Conservation (phyloP, 2,329 filamentous ascomycete species). For the Exserohilum rostratum region DNA sequence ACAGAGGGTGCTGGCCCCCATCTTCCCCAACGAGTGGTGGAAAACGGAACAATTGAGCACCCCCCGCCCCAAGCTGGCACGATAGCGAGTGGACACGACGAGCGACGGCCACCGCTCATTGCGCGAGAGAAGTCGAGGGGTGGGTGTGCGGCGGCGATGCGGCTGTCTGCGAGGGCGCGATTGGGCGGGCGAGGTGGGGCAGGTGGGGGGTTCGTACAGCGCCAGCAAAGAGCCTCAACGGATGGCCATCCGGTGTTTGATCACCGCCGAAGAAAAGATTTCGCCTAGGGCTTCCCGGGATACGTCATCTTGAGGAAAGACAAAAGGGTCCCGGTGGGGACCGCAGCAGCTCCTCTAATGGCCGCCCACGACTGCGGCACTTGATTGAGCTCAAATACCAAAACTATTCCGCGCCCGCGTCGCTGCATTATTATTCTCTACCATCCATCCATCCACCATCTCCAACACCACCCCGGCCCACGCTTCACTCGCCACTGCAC, state of each 20-base stretch:
- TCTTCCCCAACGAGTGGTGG: conserved; percentile 7
- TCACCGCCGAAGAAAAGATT: conserved; percentile 26
- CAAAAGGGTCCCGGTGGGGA: conserved; percentile 18
- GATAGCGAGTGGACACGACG: conserved; percentile 23
- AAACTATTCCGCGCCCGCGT: not conserved
- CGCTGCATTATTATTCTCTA: too few species aligned
- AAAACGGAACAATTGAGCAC: conserved; percentile 1
- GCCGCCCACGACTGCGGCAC: too few species aligned
- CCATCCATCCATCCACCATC: not conserved
- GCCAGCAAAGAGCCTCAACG: conserved; percentile 32
- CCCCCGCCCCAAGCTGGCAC: too few species aligned
- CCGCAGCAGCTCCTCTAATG: too few species aligned
- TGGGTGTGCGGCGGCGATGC: conserved; percentile 22
- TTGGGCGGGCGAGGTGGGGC: conserved; percentile 28
- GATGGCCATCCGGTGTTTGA: conserved; percentile 17
- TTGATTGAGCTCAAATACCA: conserved; percentile 8
- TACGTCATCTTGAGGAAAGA: conserved; percentile 31
- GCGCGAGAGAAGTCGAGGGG: conserved; percentile 14
- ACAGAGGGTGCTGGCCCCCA: not conserved
- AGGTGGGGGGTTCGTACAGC: conserved; percentile 29
- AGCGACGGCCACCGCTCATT: conserved; percentile 30
- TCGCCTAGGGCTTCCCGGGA: conserved; percentile 33
- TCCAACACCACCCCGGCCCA: too few species aligned
- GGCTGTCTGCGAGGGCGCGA: conserved; percentile 24
- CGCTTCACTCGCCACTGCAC: conserved; percentile 2